A percentile compares a stretch with the other conserved stretches of the same genome.
These are phyloP conservation scores for Pochonia chlamydosporia DNA, from an alignment of 2,329 filamentous ascomycete genomes.

Conservation along the genomic window DNA sequence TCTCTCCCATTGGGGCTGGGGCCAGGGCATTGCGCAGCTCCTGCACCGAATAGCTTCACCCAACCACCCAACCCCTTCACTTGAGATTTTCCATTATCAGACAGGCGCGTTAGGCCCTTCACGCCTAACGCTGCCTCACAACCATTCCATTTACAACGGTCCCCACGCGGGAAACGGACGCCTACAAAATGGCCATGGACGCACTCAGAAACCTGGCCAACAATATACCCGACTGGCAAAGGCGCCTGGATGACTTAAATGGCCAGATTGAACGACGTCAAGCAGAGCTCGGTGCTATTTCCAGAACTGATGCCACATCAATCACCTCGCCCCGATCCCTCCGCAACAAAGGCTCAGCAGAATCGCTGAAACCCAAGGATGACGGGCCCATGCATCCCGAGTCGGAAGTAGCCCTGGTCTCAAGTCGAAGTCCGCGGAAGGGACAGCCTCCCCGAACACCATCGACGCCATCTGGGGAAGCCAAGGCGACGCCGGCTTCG, in stretches of 20 bases:
- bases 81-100: not conserved
- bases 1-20: not conserved
- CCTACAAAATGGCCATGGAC: slow-evolving; percentile 42
- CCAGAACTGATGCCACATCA: slow-evolving; percentile 18
- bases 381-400: slow-evolving; percentile 27
- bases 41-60: not conserved
- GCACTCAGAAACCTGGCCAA: slow-evolving; percentile 47
- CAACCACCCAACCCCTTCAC: not conserved
- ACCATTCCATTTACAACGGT: slow-evolving; percentile 21
- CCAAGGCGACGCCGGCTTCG: slow-evolving; percentile 18
- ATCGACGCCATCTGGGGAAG: slow-evolving; percentile 16
- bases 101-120: slow-evolving; percentile 23
- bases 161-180: slow-evolving; percentile 20
- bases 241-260: slow-evolving; percentile 53
- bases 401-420: not conserved
- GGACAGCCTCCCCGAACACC: slow-evolving; percentile 6
- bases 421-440: not conserved
- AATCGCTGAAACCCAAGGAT: slow-evolving; percentile 46
- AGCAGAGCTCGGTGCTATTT: slow-evolving; percentile 49
- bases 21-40: not conserved
- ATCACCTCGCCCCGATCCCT: slow-evolving; percentile 33
- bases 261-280: slow-evolving; percentile 57
- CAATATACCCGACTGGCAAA: slow-evolving; percentile 56
- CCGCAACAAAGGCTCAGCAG: slow-evolving; percentile 46
- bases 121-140: slow-evolving; percentile 23